phyloP scores from a whole-genome alignment of 1,284 basidiomycete genomes.

The Sporisorium reilianum region DNA sequence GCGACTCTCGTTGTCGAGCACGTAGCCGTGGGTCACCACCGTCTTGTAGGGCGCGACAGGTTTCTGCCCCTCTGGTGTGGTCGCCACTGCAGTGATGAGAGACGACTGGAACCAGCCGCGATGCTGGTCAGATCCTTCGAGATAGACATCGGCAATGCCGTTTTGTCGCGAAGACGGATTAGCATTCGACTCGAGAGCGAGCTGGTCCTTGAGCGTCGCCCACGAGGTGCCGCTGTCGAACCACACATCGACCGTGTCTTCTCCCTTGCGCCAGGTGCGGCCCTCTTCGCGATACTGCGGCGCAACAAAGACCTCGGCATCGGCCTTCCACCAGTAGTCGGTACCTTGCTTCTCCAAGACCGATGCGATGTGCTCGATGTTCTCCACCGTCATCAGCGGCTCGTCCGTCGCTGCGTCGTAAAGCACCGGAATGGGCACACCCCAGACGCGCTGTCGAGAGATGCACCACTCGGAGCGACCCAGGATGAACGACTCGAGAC shows the following conservation, averaged over 20 bases:
- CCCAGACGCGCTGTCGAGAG: conserved; percentile 97
- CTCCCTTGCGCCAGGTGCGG: conserved; percentile 72
- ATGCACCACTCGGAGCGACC: conserved; percentile 99
- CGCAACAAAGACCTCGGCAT: conserved; percentile 79
- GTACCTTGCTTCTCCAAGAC: conserved; percentile 81
- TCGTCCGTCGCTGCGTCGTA: conserved; percentile 78
- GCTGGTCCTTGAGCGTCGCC: conserved; percentile 77
- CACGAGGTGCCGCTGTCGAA: conserved; percentile 98
- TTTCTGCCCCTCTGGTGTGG: conserved; percentile 52
- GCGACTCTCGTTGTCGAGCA: conserved; percentile 87
- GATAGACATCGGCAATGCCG: conserved; percentile 82
- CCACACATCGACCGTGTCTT: conserved; percentile 99
- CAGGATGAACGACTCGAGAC: conserved; percentile 85
- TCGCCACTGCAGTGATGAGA: conserved; percentile 83
- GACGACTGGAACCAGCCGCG: conserved; percentile 99
- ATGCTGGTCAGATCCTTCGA: conserved; percentile 98
- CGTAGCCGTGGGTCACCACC: conserved; percentile 96
- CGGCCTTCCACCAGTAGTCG: conserved; percentile 91
- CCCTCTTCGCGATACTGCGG: conserved; percentile 45
- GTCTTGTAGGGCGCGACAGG: conserved; percentile 77
- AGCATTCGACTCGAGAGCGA: conserved; percentile 16
- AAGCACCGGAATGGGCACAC: conserved; percentile 93
- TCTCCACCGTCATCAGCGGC: conserved; percentile 76
- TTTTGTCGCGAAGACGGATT: background rate
- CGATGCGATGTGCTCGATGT: conserved; percentile 81